Base-by-base conservation (phyloP, 805 yeast species). In the Hanseniaspora pseudoguilliermondii region DNA sequence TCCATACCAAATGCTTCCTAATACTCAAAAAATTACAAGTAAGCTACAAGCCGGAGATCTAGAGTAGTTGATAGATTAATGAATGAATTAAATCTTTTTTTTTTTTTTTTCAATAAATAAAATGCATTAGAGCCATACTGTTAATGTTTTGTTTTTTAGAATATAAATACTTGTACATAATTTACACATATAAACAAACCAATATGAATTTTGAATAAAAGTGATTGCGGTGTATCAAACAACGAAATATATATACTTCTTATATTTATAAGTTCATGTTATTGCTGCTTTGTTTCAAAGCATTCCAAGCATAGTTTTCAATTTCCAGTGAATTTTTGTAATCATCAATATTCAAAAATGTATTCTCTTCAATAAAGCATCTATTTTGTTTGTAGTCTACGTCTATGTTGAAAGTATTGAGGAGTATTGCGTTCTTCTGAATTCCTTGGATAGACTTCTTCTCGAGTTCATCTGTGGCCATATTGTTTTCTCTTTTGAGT, bases 321-420 rank as follows among this genome's bases (percentile, higher is more conserved):
- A 29, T 23, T 8, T 52, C 55, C 13, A 21, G 16, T 21, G 49
- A 36, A 23, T 38, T 29, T n/a, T 29, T 25, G 18, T 43, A 21
- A n/a, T 27, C 32, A 13, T 32, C 39, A 32, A 46, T 46, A 40
- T 46, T 13, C 9, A 46, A 21, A 20, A n/a, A 34, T 10, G 39
- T 46, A 34, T 23, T 25, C 39, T 52, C 55, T n/a, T 47, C 55
- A 13, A 52, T 36, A 13, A 52, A 52, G 25, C 49, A 52, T n/a
- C 41, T 36, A 2, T 47, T 43, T 25, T 36, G 43, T 10, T 42
- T 13, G 7, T 44, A 35, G 18, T 52, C 40, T 9, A 52, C 15
- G n/a, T 43, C 55, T 44, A 52, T 43, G 29, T 44, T 35, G 16
- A 52, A 34, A 3, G 41, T 35, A 25, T 52, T 42, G 25, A 52